A percentile compares a stretch with the other conserved stretches of the same genome.
phyloP scores from a whole-genome alignment of 768 basidiomycete genomes.

The Suillus cothurnatus region DNA sequence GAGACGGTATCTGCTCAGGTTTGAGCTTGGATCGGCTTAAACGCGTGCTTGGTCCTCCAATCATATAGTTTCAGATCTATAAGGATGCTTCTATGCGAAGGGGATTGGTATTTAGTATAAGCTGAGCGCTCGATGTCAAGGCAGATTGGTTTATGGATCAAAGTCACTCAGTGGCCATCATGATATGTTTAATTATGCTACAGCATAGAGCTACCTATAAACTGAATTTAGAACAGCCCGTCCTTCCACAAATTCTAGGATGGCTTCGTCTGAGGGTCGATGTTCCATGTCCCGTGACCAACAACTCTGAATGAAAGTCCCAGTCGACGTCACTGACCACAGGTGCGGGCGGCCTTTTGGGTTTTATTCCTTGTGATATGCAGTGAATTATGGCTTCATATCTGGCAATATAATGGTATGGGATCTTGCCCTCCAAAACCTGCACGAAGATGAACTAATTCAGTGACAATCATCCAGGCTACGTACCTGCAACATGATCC shows the following conservation, averaged over 20 bases:
- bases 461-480: background rate
- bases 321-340: conserved; percentile 24
- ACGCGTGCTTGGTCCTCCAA: no score
- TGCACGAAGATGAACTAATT: background rate
- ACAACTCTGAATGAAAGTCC: conserved; percentile 25
- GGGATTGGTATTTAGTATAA: no score
- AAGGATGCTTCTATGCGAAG: no score
- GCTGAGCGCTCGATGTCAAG: no score
- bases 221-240: background rate
- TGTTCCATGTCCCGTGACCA: conserved; percentile 32
- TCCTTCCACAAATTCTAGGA: conserved; percentile 21
- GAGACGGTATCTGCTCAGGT: no score
- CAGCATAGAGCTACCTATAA: background rate
- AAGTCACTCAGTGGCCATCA: no score
- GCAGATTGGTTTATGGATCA: no score
- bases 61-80: no score
- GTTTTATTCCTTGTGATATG: conserved; percentile 14
- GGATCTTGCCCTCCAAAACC: background rate
- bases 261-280: conserved; percentile 35
- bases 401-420: background rate
- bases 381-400: background rate
- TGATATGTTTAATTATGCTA: background rate
- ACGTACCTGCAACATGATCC: conserved; percentile 29
- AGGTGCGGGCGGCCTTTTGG: conserved; percentile 16
- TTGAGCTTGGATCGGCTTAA: no score